Evolutionary conservation across 192 early-diverging fungal species (phyloP), one percentile per base, ranked within the genome.

Genomic region (Coemansia sp.): DNA sequence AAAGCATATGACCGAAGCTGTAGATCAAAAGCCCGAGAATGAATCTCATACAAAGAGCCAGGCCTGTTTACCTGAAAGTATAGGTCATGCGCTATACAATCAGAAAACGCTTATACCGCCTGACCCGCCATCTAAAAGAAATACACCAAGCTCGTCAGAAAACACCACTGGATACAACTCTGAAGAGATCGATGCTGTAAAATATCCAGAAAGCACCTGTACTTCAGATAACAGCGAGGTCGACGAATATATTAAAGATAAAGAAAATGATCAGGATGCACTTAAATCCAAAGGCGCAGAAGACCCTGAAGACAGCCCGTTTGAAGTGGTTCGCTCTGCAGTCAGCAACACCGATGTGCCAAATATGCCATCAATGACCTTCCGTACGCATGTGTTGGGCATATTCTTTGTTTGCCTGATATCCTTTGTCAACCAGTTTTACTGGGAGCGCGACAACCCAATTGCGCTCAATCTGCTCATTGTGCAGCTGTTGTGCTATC

Each of bases 381-480:
- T 92, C 57, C 87, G 92, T 52, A 80, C 87, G 15, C 83, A 84
- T 82, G 76, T 90, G 10, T 84, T 91, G 27, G 90, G 90, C 0
- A 73, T 92, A 21, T 73, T 88, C 62, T 92, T 92, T 66, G 83
- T 84, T 15, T 62, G 73, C 17, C 73, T 84, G 25, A 77, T 91
- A n/a, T 88, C 88, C 10, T 82, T 82, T 60, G 79, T 87, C 24
- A 90, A 92, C 75, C 90, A 92, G 78, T 88, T 93, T 67, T 91
- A 92, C 68, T 91, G 91, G 82, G 93, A 93, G 78, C 87, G 92
- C 55, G 90, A 88, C 32, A 95, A 94, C 59, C 86, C 89, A 3
- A 85, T 93, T 53, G 85, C 85, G 6, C 80, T 93, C 25, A 85
- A 85, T 29, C 75, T 89, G 50, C 73, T 88, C 50, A 82, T 94